Evolutionary conservation across 768 basidiomycete species (phyloP), one percentile per base, ranked within the genome.

Genomic region (Trametes punicea): DNA sequence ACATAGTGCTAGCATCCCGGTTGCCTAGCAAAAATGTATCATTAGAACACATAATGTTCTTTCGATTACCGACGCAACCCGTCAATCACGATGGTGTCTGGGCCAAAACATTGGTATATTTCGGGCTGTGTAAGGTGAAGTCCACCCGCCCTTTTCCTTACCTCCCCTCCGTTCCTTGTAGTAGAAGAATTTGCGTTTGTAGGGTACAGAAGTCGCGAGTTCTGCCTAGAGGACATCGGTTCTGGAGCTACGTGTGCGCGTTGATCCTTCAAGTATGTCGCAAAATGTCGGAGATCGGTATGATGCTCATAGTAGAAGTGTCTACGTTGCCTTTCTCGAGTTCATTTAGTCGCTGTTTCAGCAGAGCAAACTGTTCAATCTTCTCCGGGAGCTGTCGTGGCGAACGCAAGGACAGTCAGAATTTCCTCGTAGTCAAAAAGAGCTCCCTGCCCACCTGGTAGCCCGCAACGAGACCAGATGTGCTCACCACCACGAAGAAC

Each of bases 401-500:
- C 5, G 9, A n/a, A 23, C 5, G 4, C 10, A 15, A 34, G 16
- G 4, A 26, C 25, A 15, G 31, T 46, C 29, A 54, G 25, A 4
- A 13, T 6, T 46, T 6, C 16, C 36, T 33, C n/a, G n/a, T n/a
- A n/a, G 23, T 15, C 18, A 10, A 2, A n/a, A 56, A n/a, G 15
- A 9, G 27, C 5, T 3, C 6, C n/a, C 11, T 8, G 65, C 77
- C 52, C 27, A 87, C 90, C 73, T 89, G 87, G 62, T 87, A 85
- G n/a, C 75, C 71, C 11, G 83, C 81, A 0, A 92, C 88, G 7
- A 82, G 75, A 0, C 85, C 90, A 0, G 90, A 93, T 0, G 89
- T 90, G 62, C 84, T 87, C 0, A 89, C 87, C 29, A 87, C 77
- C 2, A 86, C 84, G 65, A 82, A 93, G 66, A 94, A 82, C 0